Conservation (phyloP, 2,329 filamentous ascomycete genomes). For the Fusarium fracticaudum region DNA sequence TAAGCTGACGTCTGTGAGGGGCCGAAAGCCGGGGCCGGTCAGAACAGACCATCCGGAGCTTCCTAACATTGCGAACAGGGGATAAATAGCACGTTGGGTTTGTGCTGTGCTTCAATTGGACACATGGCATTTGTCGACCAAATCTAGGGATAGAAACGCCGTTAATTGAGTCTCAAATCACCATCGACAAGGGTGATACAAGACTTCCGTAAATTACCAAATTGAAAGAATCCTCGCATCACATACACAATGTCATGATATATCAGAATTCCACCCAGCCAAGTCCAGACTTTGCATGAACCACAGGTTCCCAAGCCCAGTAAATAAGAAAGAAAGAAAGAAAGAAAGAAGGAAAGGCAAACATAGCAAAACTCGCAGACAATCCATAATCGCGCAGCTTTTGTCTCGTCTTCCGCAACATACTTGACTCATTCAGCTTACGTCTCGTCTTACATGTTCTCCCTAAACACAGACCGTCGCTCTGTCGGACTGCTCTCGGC, state of each 20-base stretch:
- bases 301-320: background rate
- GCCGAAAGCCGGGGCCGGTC: constrained; percentile 17
- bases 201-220: constrained; percentile 25
- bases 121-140: background rate
- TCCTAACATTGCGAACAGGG: background rate
- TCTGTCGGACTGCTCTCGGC: constrained; percentile 69
- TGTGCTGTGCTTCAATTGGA: constrained; percentile 1
- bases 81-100: background rate
- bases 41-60: constrained; percentile 13
- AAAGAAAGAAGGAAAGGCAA: background rate
- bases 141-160: constrained; percentile 26
- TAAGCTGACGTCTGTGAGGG: constrained; percentile 24
- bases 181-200: constrained; percentile 10
- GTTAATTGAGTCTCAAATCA: constrained; percentile 13
- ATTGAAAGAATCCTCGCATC: constrained; percentile 6
- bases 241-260: constrained; percentile 25
- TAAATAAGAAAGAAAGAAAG: background rate
- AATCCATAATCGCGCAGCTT: constrained; percentile 17
- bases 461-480: constrained; percentile 74
- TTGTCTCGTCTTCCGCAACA: background rate
- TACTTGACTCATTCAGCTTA: background rate
- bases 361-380: background rate
- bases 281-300: constrained; percentile 12
- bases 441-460: constrained; percentile 64
- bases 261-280: constrained; percentile 35